A percentile compares a stretch with the other conserved stretches of the same genome.
Conservation (phyloP, 2,329 filamentous ascomycete species). For the Neonectria coccinea region DNA sequence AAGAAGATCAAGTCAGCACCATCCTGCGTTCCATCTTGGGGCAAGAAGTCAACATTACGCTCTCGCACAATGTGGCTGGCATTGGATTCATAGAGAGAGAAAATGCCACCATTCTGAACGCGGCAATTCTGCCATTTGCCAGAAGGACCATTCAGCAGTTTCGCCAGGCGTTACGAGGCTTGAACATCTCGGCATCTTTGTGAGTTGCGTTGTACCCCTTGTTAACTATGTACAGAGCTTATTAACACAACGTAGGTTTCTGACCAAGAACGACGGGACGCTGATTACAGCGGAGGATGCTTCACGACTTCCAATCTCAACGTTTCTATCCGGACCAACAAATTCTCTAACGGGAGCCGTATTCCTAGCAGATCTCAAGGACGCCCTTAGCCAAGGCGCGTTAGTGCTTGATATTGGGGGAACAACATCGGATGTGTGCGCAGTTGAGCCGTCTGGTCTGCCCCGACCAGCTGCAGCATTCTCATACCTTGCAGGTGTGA, state of each 20-base stretch:
- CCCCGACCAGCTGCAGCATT: constrained; percentile 27
- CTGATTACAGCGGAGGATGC: constrained; percentile 65
- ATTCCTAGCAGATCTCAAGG: constrained; percentile 15
- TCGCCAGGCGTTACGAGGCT: constrained; percentile 58
- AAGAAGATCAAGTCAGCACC: constrained; percentile 7
- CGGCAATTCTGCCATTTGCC: constrained; percentile 68
- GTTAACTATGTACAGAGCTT: not conserved
- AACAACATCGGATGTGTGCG: constrained; percentile 27
- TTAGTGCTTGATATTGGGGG: constrained; percentile 30
- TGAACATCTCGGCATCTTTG: constrained; percentile 48
- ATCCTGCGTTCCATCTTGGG: constrained; percentile 5
- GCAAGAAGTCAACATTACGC: constrained; percentile 6
- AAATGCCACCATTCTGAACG: constrained; percentile 73
- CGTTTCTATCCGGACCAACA: constrained; percentile 70
- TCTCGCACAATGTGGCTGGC: constrained; percentile 34
- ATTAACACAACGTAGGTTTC: constrained; percentile 61
- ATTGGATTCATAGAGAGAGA: constrained; percentile 68
- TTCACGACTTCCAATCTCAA: constrained; percentile 66
- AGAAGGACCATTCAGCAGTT: constrained; percentile 66
- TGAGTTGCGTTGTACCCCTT: not conserved
- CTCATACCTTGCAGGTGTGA: constrained; percentile 18
- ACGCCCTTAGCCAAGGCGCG: constrained; percentile 5
- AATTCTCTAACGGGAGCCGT: constrained; percentile 69
- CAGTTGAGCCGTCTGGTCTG: constrained; percentile 21
- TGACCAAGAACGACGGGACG: constrained; percentile 73